These are phyloP conservation scores for Pleurotus salmoneostramineus DNA, from an alignment of 768 basidiomycete genomes.

Conservation along the genomic window DNA sequence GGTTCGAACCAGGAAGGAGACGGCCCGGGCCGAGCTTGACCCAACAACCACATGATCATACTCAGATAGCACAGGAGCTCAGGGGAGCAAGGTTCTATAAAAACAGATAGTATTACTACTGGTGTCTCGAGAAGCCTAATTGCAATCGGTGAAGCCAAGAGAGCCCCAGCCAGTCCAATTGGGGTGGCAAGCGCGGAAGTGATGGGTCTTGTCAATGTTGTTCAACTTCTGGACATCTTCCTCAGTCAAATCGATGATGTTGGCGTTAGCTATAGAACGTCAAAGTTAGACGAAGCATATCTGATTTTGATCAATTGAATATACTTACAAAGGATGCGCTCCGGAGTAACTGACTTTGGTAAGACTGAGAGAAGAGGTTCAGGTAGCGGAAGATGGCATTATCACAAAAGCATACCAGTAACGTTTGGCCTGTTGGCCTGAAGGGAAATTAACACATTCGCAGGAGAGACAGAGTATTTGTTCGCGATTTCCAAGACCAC, in stretches of 20 bases:
- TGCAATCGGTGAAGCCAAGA: conserved; percentile 60
- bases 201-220: conserved; percentile 53
- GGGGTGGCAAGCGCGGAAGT: conserved; percentile 66
- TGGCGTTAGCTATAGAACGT: conserved; percentile 43
- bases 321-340: conserved; percentile 52
- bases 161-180: conserved; percentile 60
- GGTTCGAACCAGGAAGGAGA: too few species aligned
- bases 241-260: conserved; percentile 54
- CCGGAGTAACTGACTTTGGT: conserved; percentile 72
- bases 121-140: conserved; percentile 10
- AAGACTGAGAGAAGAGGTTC: conserved; percentile 39
- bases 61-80: too few species aligned
- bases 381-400: neutral
- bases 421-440: conserved; percentile 66
- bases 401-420: conserved; percentile 31
- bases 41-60: too few species aligned
- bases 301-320: neutral
- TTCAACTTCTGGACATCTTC: conserved; percentile 59
- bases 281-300: neutral
- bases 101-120: neutral
- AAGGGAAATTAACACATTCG: conserved; percentile 69
- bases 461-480: conserved; percentile 53
- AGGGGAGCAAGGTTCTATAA: too few species aligned
- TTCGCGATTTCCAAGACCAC: conserved; percentile 59
- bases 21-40: too few species aligned